Evolutionary conservation across 2,329 filamentous ascomycete species (phyloP).

Genomic region (Nothomitra cinnamomea): DNA sequence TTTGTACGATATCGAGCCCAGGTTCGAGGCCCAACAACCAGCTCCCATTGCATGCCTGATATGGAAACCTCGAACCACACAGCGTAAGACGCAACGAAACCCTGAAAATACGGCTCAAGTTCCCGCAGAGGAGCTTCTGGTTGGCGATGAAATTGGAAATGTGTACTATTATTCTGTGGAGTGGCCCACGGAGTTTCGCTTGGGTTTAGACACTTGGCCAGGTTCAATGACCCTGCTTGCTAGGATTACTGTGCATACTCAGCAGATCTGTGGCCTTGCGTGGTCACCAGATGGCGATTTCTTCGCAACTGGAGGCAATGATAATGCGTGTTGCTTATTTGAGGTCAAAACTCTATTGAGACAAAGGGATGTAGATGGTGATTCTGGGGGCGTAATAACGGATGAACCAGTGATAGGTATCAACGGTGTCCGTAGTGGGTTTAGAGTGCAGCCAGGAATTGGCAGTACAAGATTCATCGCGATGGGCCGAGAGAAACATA

Average conservation of each 20-base stretch:
- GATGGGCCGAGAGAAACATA: conserved; percentile 45
- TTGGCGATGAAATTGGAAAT: conserved; percentile 69
- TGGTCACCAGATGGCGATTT: conserved; percentile 63
- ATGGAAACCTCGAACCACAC: conserved; percentile 51
- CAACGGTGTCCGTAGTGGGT: conserved; percentile 12
- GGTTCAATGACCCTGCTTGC: conserved; percentile 64
- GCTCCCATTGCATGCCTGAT: conserved; percentile 61
- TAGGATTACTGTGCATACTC: conserved; percentile 59
- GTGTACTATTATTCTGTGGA: conserved; percentile 83
- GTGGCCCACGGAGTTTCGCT: conserved; percentile 45
- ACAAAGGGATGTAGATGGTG: background rate
- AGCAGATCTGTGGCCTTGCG: conserved; percentile 85
- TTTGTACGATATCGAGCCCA: conserved; percentile 47
- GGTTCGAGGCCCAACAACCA: conserved; percentile 60
- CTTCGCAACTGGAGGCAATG: conserved; percentile 83
- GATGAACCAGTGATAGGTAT: conserved; percentile 7
- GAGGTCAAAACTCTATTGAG: conserved; percentile 42
- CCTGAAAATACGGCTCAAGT: conserved; percentile 33
- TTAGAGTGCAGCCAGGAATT: conserved; percentile 16
- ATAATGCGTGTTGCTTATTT: conserved; percentile 77
- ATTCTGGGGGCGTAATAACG: conserved; percentile 3
- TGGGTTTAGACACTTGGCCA: conserved; percentile 56
- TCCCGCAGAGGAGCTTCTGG: conserved; percentile 64
- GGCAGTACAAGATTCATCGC: conserved; percentile 32
- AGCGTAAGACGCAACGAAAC: conserved; percentile 30